phyloP scores from a whole-genome alignment of 805 yeast genomes.

The Saccharomycopsis fodiens region DNA sequence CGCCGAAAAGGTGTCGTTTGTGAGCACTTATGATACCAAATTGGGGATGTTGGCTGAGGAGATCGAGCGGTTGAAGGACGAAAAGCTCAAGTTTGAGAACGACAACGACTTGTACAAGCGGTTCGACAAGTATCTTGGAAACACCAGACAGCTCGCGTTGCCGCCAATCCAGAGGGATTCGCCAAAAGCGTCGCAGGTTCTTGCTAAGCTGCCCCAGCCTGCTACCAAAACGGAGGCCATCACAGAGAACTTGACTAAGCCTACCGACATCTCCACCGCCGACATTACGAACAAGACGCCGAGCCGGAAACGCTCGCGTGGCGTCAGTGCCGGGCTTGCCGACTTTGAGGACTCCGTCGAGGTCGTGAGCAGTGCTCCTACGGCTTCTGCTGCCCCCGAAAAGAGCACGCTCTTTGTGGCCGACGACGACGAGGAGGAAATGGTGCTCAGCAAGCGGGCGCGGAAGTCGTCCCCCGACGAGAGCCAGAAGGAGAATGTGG shows the following conservation, averaged over 20 bases:
- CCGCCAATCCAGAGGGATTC: background rate
- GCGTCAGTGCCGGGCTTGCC: no score
- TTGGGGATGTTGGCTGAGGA: constrained; percentile 7
- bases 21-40: constrained; percentile 10
- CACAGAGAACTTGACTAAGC: background rate
- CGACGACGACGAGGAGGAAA: background rate
- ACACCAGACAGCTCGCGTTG: background rate
- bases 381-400: no score
- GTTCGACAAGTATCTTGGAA: constrained; percentile 4
- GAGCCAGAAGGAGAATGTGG: background rate
- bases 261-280: background rate
- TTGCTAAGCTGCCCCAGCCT: background rate
- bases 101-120: constrained; percentile 17
- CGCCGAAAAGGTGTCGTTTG: constrained; percentile 19
- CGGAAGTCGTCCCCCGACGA: constrained; percentile 1
- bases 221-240: background rate
- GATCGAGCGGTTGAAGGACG: constrained; percentile 12
- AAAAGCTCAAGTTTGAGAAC: constrained; percentile 18
- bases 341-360: background rate
- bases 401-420: background rate
- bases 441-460: background rate
- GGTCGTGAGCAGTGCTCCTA: background rate
- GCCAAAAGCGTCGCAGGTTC: background rate
- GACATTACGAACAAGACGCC: background rate
- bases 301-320: background rate